These are phyloP conservation scores for Penicillium goetzii DNA, from an alignment of 495 filamentous ascomycete genomes.

Conservation along the genomic window DNA sequence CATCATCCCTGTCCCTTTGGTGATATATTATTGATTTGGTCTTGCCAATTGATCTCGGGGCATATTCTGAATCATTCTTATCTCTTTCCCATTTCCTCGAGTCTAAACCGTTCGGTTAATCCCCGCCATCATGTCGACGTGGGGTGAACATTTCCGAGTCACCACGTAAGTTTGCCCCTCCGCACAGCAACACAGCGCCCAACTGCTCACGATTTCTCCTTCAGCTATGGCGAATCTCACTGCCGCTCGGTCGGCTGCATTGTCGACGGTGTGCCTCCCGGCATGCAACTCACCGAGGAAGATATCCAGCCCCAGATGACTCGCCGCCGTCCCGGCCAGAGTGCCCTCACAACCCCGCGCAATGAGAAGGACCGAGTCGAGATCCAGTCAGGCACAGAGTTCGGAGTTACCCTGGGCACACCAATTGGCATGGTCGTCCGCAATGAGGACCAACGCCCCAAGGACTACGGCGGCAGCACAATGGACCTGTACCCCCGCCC, in stretches of 20 bases:
- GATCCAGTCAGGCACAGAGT: conserved; percentile 94
- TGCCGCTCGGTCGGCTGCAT: conserved; percentile 90
- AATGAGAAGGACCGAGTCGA: conserved; percentile 90
- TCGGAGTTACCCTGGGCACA: conserved; percentile 88
- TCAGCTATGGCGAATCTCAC: conserved; percentile 87
- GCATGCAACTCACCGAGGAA: conserved; percentile 82
- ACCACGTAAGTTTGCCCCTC: conserved; percentile 67
- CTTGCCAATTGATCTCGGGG: conserved; percentile 7
- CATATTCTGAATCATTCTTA: not conserved
- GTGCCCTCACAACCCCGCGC: conserved; percentile 85
- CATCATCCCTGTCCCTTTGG: not conserved
- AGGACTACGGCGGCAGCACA: conserved; percentile 89
- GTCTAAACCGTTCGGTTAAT: conserved; percentile 12
- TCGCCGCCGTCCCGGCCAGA: conserved; percentile 87
- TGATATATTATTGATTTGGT: not conserved
- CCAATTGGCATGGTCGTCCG: conserved; percentile 86
- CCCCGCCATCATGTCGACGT: conserved; percentile 75
- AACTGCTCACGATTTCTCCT: conserved; percentile 15
- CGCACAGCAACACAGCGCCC: conserved; percentile 14
- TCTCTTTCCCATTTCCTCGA: conserved; percentile 6
- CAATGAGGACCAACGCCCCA: conserved; percentile 92
- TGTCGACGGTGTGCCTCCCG: conserved; percentile 85
- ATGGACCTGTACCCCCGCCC: conserved; percentile 93
- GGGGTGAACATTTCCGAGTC: conserved; percentile 81
- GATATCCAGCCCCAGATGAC: conserved; percentile 97